Evolutionary conservation across 2,329 filamentous ascomycete species (phyloP), one percentile per base, ranked within the genome.

Genomic region (Ambrosiella xylebori): DNA sequence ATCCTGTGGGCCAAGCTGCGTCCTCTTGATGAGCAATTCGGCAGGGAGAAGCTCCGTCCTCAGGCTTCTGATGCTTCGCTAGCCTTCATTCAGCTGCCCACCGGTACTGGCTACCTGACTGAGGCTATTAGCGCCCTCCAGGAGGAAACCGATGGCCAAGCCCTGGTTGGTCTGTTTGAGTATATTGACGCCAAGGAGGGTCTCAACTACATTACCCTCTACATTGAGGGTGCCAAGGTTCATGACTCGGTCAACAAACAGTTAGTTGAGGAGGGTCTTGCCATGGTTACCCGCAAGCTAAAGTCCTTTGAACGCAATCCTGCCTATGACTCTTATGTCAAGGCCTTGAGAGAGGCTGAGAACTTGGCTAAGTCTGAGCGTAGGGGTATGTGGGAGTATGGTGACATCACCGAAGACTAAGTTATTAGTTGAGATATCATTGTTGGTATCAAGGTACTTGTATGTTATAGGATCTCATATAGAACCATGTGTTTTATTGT

Each of bases 371-470:
- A 94, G 79, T 75, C 79, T 58, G 82, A 83, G 59, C 81, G 89
- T 62, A 76, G 82, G 63, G 93, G 93, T 49, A 93, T 95, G 79
- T 98, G 91, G 90, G 93, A 98, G 78, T 98, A 97, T 71, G 93
- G 93, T 64, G 93, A 97, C 69, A 77, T 95, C 67, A 95, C 88
- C 12, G 90, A 95, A 74, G 88, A 95, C 67, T 89, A 81, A 69
- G 41, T 47, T 13, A 27, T 27, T 27, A 27, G 27, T 27, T 5
- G 27, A 5, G 27, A 27, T 27, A 3, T 27, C 27, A 27, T 27
- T 27, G 27, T 27, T 27, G 27, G 27, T 27, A 27, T 27, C 27
- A 27, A 27, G 27, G 27, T 27, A 27, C 27, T 27, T 27, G 27
- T 27, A 27, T 27, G 27, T 27, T 27, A 27, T 27, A 27, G 27